A percentile compares a stretch with the other conserved stretches of the same genome.
phyloP scores from a whole-genome alignment of 1,284 basidiomycete genomes.

The Neonothopanus nambi region DNA sequence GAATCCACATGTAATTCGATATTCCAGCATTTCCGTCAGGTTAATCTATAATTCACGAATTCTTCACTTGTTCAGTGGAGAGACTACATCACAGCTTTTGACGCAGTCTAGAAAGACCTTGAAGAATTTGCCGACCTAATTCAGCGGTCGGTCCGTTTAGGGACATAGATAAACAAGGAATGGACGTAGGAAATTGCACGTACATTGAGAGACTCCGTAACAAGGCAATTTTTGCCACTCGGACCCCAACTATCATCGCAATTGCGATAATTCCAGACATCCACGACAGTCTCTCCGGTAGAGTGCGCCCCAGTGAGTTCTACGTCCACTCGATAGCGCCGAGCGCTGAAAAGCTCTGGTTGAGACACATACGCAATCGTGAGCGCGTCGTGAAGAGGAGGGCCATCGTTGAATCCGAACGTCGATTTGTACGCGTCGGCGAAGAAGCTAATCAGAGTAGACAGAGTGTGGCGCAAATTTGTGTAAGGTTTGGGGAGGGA shows the following conservation, averaged over 20 bases:
- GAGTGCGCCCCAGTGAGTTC: conserved; percentile 67
- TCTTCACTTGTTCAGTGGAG: conserved; percentile 54
- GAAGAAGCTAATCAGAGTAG: conserved; percentile 73
- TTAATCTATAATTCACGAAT: background rate
- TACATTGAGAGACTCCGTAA: conserved; percentile 68
- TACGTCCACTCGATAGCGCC: conserved; percentile 72
- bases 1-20: too few relatives aligned
- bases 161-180: background rate
- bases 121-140: conserved; percentile 68
- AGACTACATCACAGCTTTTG: conserved; percentile 54
- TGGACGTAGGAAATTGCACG: conserved; percentile 26
- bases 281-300: conserved; percentile 75
- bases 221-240: conserved; percentile 70
- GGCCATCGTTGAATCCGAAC: conserved; percentile 75
- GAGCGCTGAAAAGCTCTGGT: conserved; percentile 62
- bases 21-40: too few relatives aligned
- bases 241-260: conserved; percentile 67
- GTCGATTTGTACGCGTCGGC: conserved; percentile 65
- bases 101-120: conserved; percentile 63
- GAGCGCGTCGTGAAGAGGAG: conserved; percentile 82
- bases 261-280: conserved; percentile 61
- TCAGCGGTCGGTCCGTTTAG: background rate
- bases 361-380: conserved; percentile 71
- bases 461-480: conserved; percentile 69
- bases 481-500: conserved; percentile 46